A percentile compares a stretch with the other conserved stretches of the same genome.
These are phyloP conservation scores for Lecanosticta acicola DNA, from an alignment of 2,329 filamentous ascomycete species.

Conservation along the genomic window DNA sequence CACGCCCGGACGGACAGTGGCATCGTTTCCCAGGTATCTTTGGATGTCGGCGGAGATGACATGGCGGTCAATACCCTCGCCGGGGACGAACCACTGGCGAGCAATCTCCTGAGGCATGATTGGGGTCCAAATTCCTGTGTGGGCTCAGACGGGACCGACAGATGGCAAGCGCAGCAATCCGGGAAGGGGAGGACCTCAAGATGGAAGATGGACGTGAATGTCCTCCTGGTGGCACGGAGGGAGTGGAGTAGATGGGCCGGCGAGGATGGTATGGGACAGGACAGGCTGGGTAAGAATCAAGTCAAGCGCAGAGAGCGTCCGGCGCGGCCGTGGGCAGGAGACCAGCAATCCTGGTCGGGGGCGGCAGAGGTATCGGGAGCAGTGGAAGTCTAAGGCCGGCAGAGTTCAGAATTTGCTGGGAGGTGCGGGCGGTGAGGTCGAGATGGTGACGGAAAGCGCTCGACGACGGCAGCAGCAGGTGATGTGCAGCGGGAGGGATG, in stretches of 20 bases:
- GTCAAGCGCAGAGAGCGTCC: neutral
- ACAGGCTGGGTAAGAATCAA: constrained; percentile 9
- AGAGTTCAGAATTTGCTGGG: constrained; percentile 13
- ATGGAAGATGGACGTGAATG: neutral
- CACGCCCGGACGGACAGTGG: constrained; percentile 44
- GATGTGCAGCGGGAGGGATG: neutral
- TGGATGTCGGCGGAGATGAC: constrained; percentile 51
- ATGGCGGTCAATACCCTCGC: constrained; percentile 47
- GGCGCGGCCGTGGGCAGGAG: constrained; percentile 10
- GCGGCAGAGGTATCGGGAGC: constrained; percentile 8
- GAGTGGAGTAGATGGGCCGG: neutral
- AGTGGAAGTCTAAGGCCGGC: constrained; percentile 11
- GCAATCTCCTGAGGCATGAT: constrained; percentile 34
- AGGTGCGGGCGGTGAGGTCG: neutral
- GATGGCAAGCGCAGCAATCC: constrained; percentile 1
- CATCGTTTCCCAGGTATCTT: constrained; percentile 47
- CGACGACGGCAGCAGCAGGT: neutral
- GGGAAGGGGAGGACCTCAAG: neutral
- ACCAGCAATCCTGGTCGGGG: constrained; percentile 15
- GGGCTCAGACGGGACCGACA: neutral
- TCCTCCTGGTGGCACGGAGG: neutral
- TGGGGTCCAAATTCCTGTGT: constrained; percentile 2
- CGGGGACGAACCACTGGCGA: constrained; percentile 46
- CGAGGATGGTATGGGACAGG: constrained; percentile 4
- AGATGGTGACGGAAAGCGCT: neutral